phyloP scores from a whole-genome alignment of 2,329 filamentous ascomycete genomes.

The Ophiostoma montium region DNA sequence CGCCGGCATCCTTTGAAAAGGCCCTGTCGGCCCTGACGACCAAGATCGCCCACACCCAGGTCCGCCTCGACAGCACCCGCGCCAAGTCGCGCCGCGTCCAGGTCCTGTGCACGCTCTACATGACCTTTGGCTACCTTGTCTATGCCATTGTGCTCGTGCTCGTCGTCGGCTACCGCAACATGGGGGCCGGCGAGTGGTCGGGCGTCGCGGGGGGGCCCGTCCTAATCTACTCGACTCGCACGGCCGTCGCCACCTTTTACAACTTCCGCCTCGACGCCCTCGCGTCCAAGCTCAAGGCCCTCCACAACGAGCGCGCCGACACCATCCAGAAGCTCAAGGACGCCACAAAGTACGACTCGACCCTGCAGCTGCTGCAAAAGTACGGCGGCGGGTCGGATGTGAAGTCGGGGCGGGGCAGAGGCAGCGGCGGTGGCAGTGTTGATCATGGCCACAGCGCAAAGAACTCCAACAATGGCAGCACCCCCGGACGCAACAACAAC shows the following conservation, averaged over 20 bases:
- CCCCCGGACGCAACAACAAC: neutral
- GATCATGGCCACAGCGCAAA: neutral
- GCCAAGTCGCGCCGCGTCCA: constrained; percentile 63
- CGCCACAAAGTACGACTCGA: constrained; percentile 92
- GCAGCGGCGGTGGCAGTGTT: constrained; percentile 3
- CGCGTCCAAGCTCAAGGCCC: constrained; percentile 53
- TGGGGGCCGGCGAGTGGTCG: constrained; percentile 64
- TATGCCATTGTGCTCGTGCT: constrained; percentile 69
- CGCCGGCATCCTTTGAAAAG: constrained; percentile 87
- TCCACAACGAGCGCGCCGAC: constrained; percentile 64
- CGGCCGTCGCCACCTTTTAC: constrained; percentile 54
- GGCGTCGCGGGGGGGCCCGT: constrained; percentile 66
- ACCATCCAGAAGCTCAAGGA: constrained; percentile 92
- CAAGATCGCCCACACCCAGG: constrained; percentile 65
- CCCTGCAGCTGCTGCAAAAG: constrained; percentile 82
- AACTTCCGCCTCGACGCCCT: constrained; percentile 65
- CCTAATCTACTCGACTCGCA: constrained; percentile 65
- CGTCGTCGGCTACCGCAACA: constrained; percentile 70
- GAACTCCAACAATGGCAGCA: neutral
- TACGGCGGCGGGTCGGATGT: constrained; percentile 66
- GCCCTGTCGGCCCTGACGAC: constrained; percentile 65
- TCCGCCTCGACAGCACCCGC: constrained; percentile 59
- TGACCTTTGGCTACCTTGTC: constrained; percentile 79
- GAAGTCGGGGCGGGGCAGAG: constrained; percentile 22
- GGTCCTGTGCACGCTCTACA: constrained; percentile 80